These are phyloP conservation scores for Haplosporangium gracile DNA, from an alignment of 192 early-diverging fungal genomes.

Conservation along the genomic window DNA sequence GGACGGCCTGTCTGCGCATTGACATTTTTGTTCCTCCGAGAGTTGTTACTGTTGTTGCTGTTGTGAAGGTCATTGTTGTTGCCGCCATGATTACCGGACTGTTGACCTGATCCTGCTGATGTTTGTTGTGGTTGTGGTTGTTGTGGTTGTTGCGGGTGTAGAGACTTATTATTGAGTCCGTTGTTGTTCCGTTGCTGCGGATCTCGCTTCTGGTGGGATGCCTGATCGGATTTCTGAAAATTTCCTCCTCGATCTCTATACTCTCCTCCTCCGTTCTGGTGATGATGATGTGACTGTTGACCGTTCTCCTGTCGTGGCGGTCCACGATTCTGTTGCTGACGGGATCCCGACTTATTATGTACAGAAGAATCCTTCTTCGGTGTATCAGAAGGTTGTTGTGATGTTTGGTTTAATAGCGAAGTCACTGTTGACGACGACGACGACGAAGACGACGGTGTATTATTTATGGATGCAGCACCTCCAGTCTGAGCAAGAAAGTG, in stretches of 20 bases:
- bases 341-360: background rate
- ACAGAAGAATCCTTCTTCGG: background rate
- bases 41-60: background rate
- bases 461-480: background rate
- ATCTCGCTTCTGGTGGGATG: background rate
- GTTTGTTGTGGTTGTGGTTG: background rate
- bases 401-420: background rate
- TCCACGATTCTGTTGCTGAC: background rate
- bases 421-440: background rate
- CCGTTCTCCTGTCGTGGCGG: background rate
- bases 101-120: background rate
- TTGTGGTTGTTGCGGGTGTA: background rate
- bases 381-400: background rate
- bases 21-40: slow-evolving; percentile 1
- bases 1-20: slow-evolving; percentile 20
- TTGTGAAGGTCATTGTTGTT: background rate
- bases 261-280: background rate
- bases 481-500: slow-evolving; percentile 12
- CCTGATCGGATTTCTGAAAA: background rate
- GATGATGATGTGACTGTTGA: slow-evolving; percentile 6
- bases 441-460: background rate
- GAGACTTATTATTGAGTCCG: background rate
- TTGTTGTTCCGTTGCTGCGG: background rate
- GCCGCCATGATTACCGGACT: slow-evolving; percentile 18
- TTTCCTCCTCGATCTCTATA: background rate